These are phyloP conservation scores for Boletellus deceptivus DNA, from an alignment of 1,284 basidiomycete species.

Conservation along the genomic window DNA sequence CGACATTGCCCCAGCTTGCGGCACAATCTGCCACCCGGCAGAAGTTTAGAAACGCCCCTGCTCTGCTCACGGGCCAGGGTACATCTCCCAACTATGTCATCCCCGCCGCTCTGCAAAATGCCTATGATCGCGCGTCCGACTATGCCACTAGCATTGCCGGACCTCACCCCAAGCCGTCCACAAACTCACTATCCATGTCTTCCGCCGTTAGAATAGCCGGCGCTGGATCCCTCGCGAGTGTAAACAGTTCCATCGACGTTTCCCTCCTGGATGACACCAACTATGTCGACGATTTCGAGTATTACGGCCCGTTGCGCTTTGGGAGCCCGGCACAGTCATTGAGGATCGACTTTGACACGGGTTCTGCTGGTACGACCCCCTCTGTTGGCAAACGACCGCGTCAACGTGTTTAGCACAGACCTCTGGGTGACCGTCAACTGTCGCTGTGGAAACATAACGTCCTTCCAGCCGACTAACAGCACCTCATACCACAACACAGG, in stretches of 20 bases:
- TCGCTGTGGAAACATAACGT: constrained; percentile 35
- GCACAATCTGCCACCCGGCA: constrained; percentile 10
- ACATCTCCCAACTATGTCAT: constrained; percentile 11
- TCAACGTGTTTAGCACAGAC: constrained; percentile 29
- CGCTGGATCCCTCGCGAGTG: not conserved
- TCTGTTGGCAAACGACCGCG: not conserved
- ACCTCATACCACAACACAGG: constrained; percentile 38
- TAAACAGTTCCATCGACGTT: not conserved
- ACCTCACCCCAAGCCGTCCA: not conserved
- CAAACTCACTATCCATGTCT: not conserved
- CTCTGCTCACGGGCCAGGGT: constrained; percentile 11
- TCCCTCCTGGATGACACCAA: constrained; percentile 25
- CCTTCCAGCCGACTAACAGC: constrained; percentile 41
- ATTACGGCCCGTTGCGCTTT: constrained; percentile 47
- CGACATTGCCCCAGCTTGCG: constrained; percentile 12
- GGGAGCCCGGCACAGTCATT: constrained; percentile 48
- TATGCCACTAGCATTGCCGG: constrained; percentile 7
- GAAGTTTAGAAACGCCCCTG: constrained; percentile 23
- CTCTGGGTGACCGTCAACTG: constrained; percentile 52
- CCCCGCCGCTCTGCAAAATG: constrained; percentile 13
- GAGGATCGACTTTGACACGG: constrained; percentile 56
- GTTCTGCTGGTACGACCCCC: constrained; percentile 40
- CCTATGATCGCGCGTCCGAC: constrained; percentile 23
- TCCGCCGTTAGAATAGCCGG: not conserved
- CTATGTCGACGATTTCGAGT: constrained; percentile 43